Evolutionary conservation across 208 protist species (phyloP).

Genomic region (Polymyxa betae): DNA sequence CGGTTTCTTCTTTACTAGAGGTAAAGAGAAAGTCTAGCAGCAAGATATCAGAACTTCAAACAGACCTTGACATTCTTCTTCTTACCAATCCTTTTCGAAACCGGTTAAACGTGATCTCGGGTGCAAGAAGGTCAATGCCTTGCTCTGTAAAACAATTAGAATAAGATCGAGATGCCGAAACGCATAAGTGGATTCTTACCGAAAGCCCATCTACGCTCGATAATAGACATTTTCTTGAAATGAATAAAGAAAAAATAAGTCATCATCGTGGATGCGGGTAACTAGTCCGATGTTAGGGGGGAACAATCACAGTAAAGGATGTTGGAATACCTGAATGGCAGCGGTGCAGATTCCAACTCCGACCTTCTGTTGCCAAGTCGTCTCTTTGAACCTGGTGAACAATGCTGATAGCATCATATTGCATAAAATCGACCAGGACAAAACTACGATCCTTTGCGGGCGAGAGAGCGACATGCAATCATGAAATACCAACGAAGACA

Average conservation of each 20-base stretch:
- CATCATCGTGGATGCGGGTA: neutral
- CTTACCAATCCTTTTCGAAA: neutral
- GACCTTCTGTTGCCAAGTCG: constrained; percentile 30
- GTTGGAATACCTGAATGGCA: neutral
- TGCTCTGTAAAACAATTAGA: neutral
- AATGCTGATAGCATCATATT: constrained; percentile 4
- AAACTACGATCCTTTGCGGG: neutral
- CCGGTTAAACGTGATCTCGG: neutral
- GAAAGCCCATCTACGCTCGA: neutral
- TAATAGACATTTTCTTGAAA: neutral
- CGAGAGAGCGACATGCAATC: neutral
- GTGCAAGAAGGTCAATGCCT: neutral
- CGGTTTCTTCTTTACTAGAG: no score
- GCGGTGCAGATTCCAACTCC: neutral
- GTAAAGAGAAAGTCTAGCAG: no score
- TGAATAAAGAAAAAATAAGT: neutral
- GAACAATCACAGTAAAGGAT: neutral
- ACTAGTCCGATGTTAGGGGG: neutral
- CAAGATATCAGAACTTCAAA: neutral
- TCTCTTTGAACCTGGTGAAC: constrained; percentile 20
- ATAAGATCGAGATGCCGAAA: neutral
- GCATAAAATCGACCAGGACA: neutral
- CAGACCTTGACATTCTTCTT: neutral
- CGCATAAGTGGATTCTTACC: neutral
- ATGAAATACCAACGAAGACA: constrained; percentile 31